Percentiles rank a stretch among this genome's conserved stretches.
These are phyloP conservation scores for Voacanga thouarsii DNA, from an alignment of 257 asterid species.

Conservation along the genomic window DNA sequence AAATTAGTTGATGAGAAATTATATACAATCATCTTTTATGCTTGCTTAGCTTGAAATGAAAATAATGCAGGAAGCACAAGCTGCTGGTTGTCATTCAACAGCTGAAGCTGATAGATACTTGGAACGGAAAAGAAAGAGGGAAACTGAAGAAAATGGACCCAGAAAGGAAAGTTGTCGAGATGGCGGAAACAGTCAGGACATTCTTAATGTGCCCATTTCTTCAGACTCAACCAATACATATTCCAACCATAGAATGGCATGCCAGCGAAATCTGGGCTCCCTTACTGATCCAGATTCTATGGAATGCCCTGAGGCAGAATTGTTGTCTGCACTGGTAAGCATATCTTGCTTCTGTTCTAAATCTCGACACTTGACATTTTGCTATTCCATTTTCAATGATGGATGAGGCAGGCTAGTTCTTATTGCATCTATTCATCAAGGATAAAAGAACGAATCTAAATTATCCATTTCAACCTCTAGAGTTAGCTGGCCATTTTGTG, in stretches of 20 bases:
- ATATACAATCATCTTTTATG: neutral
- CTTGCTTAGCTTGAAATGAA: slow-evolving; percentile 1
- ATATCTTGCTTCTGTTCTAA: neutral
- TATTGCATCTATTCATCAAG: neutral
- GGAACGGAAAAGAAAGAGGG: slow-evolving; percentile 53
- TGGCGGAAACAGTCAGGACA: slow-evolving; percentile 54
- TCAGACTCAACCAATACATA: slow-evolving; percentile 51
- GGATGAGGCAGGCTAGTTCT: neutral
- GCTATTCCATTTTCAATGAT: neutral
- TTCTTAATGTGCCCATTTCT: slow-evolving; percentile 42
- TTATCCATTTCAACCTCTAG: neutral
- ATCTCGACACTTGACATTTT: neutral
- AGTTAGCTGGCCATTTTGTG: neutral
- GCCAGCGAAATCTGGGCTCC: slow-evolving; percentile 41
- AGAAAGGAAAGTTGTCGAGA: slow-evolving; percentile 51
- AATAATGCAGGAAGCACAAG: slow-evolving; percentile 67
- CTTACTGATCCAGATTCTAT: slow-evolving; percentile 34
- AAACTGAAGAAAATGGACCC: slow-evolving; percentile 44
- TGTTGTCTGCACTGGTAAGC: slow-evolving; percentile 75
- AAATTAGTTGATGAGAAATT: neutral
- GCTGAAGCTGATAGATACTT: slow-evolving; percentile 67
- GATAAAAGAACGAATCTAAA: neutral
- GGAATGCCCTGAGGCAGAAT: slow-evolving; percentile 40
- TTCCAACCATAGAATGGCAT: slow-evolving; percentile 44
- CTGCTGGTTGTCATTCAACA: slow-evolving; percentile 67